phyloP scores from a whole-genome alignment of 768 basidiomycete species.

The Amanita phalloides region DNA sequence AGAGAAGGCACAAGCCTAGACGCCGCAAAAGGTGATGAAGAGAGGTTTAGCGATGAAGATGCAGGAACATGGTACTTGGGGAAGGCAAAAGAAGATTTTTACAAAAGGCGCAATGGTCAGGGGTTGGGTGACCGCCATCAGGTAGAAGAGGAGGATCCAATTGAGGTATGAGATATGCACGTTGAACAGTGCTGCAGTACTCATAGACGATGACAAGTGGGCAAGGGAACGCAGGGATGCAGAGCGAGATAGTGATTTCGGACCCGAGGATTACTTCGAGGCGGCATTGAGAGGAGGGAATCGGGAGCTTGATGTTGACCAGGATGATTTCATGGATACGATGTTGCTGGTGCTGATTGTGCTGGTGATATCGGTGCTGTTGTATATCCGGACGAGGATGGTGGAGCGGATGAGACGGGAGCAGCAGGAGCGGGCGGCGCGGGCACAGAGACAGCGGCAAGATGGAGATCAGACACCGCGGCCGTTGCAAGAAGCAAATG shows the following conservation, averaged over 20 bases:
- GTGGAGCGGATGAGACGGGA: slow-evolving; percentile 63
- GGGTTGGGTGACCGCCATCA: slow-evolving; percentile 17
- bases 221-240: slow-evolving; percentile 63
- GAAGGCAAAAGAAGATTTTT: slow-evolving; percentile 73
- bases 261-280: slow-evolving; percentile 79
- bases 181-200: background rate
- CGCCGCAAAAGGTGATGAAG: slow-evolving; percentile 22
- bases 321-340: slow-evolving; percentile 71
- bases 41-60: slow-evolving; percentile 24
- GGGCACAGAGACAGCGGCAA: slow-evolving; percentile 24
- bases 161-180: slow-evolving; percentile 38
- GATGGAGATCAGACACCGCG: slow-evolving; percentile 17
- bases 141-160: slow-evolving; percentile 57
- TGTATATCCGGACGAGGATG: slow-evolving; percentile 74
- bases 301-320: slow-evolving; percentile 45
- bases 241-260: slow-evolving; percentile 65
- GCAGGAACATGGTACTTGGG: slow-evolving; percentile 76
- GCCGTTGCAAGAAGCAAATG: slow-evolving; percentile 1
- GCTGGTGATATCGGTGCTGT: slow-evolving; percentile 57
- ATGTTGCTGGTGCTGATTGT: slow-evolving; percentile 68
- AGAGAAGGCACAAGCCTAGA: slow-evolving; percentile 16
- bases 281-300: slow-evolving; percentile 47
- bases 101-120: slow-evolving; percentile 37
- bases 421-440: slow-evolving; percentile 38
- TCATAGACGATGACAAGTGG: slow-evolving; percentile 36